Percentiles rank a stretch among this genome's conserved stretches.
Evolutionary conservation across 2,329 filamentous ascomycete species (phyloP).

Genomic region (Nannizziopsis barbatae): DNA sequence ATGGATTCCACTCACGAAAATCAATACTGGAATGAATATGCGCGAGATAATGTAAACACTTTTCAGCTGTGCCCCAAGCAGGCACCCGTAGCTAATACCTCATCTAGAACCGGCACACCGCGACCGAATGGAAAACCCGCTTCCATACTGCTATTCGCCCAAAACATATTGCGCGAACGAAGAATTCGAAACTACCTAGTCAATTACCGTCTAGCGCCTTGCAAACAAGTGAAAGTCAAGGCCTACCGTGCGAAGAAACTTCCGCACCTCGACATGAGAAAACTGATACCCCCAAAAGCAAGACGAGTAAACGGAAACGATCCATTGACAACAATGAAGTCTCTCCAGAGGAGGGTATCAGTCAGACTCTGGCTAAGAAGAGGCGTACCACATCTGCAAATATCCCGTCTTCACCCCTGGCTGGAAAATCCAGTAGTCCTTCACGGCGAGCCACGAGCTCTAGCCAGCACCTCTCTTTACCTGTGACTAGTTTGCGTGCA

Average conservation of each 20-base stretch:
- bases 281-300: not conserved
- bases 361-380: slow-evolving; percentile 1
- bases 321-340: not conserved
- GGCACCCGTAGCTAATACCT: not conserved
- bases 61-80: not conserved
- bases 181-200: not conserved
- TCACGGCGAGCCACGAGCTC: slow-evolving; percentile 10
- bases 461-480: slow-evolving; percentile 3
- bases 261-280: not conserved
- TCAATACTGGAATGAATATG: slow-evolving; percentile 21
- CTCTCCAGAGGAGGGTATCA: not conserved
- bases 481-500: slow-evolving; percentile 1
- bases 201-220: not conserved
- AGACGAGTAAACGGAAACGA: not conserved
- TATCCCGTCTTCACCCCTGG: slow-evolving; percentile 1
- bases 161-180: slow-evolving; percentile 6
- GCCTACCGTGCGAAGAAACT: not conserved
- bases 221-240: not conserved
- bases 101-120: slow-evolving; percentile 9
- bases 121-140: slow-evolving; percentile 13
- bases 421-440: not conserved
- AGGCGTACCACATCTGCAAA: slow-evolving; percentile 3
- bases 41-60: slow-evolving; percentile 13
- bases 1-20: slow-evolving; percentile 15
- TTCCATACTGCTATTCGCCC: slow-evolving; percentile 13